phyloP scores from a whole-genome alignment of 2,329 filamentous ascomycete genomes.

The Drechslera avenae region DNA sequence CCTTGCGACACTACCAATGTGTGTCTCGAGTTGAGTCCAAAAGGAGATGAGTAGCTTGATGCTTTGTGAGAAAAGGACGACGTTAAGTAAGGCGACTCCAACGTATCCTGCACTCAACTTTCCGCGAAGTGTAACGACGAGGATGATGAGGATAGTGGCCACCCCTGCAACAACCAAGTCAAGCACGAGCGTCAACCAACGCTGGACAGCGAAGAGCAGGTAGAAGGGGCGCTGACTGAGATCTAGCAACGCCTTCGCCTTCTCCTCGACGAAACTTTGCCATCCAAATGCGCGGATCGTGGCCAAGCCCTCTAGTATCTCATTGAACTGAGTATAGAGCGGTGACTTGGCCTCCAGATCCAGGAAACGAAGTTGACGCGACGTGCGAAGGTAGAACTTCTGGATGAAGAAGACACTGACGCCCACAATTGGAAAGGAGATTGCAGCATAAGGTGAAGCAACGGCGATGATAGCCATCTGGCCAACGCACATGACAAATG shows the following conservation, averaged over 20 bases:
- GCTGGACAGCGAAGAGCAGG: conserved; percentile 53
- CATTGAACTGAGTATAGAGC: conserved; percentile 59
- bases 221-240: conserved; percentile 53
- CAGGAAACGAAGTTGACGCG: conserved; percentile 56
- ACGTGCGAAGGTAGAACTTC: conserved; percentile 55
- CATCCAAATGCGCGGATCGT: conserved; percentile 60
- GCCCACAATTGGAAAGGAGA: conserved; percentile 48
- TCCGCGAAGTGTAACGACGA: conserved; percentile 43
- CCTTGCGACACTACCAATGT: conserved; percentile 61
- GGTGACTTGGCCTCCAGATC: conserved; percentile 59
- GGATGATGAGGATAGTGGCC: conserved; percentile 45
- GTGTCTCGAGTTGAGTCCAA: conserved; percentile 64
- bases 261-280: conserved; percentile 48
- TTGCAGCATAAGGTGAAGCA: conserved; percentile 49
- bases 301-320: conserved; percentile 55
- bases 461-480: conserved; percentile 48
- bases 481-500: conserved; percentile 41
- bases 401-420: conserved; percentile 51
- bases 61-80: conserved; percentile 59
- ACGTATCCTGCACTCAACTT: conserved; percentile 56
- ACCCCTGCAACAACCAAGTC: conserved; percentile 50
- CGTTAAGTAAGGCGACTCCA: conserved; percentile 60
- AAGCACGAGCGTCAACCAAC: conserved; percentile 52
- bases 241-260: conserved; percentile 48
- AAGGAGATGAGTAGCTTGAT: conserved; percentile 57